phyloP scores from a whole-genome alignment of 2,329 filamentous ascomycete genomes.

The Pestalotiopsis sp. region DNA sequence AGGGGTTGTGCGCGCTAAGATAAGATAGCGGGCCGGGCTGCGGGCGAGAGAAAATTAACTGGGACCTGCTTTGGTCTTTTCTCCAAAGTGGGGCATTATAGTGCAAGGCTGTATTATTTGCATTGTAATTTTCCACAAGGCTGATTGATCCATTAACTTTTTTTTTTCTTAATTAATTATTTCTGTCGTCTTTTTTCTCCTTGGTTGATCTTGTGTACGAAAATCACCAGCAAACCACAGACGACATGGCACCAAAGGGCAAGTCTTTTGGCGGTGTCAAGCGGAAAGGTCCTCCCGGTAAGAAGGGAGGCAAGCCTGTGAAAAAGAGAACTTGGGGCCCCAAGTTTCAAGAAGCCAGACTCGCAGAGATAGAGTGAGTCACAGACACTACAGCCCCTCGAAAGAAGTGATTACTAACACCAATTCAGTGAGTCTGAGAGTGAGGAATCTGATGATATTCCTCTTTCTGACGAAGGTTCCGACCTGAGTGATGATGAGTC shows the following conservation, averaged over 20 bases:
- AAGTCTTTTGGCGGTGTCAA: slow-evolving; percentile 13
- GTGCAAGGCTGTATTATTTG: slow-evolving; percentile 2
- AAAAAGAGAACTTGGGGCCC: slow-evolving; percentile 34
- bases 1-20: slow-evolving; percentile 60
- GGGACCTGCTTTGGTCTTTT: neutral
- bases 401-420: no score
- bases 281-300: slow-evolving; percentile 15
- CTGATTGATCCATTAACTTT: neutral
- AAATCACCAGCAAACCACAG: neutral
- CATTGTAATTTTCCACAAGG: slow-evolving; percentile 4
- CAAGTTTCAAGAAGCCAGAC: slow-evolving; percentile 47
- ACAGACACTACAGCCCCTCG: neutral
- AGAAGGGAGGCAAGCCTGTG: slow-evolving; percentile 26
- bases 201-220: neutral
- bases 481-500: slow-evolving; percentile 52
- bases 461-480: slow-evolving; percentile 41
- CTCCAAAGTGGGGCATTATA: neutral
- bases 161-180: neutral
- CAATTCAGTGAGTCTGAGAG: slow-evolving; percentile 34
- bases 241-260: slow-evolving; percentile 16
- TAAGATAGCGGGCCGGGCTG: slow-evolving; percentile 38
- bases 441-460: slow-evolving; percentile 37
- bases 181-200: neutral
- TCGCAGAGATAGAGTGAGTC: slow-evolving; percentile 47
- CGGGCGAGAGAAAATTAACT: neutral